These are phyloP conservation scores for Xylariaceae sp. DNA, from an alignment of 2,329 filamentous ascomycete species.

Conservation along the genomic window DNA sequence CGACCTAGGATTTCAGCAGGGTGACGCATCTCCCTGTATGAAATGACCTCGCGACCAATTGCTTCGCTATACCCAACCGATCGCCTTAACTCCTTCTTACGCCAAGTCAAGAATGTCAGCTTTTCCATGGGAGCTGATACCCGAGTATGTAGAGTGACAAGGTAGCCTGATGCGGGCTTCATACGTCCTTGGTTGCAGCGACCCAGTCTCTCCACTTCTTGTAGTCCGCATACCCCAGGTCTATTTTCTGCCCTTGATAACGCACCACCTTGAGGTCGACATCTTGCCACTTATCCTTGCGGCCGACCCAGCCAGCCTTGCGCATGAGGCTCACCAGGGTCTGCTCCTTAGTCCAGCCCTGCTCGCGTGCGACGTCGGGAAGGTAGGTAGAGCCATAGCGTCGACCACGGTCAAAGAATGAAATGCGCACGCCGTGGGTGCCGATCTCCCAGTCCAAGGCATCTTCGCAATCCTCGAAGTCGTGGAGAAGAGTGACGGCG, in stretches of 20 bases:
- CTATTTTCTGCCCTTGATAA: slow-evolving; percentile 83
- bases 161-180: slow-evolving; percentile 8
- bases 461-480: slow-evolving; percentile 74
- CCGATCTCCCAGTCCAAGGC: slow-evolving; percentile 85
- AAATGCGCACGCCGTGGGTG: slow-evolving; percentile 81
- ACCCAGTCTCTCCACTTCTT: slow-evolving; percentile 78
- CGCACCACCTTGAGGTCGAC: slow-evolving; percentile 76
- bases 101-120: background rate
- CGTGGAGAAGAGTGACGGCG: slow-evolving; percentile 76
- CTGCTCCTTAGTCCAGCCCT: slow-evolving; percentile 94
- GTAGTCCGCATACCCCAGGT: slow-evolving; percentile 69
- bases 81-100: slow-evolving; percentile 10
- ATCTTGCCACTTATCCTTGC: slow-evolving; percentile 74
- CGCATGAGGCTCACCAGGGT: slow-evolving; percentile 85
- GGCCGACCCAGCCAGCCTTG: slow-evolving; percentile 90
- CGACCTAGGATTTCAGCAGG: slow-evolving; percentile 2
- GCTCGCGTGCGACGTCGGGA: slow-evolving; percentile 86
- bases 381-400: slow-evolving; percentile 86
- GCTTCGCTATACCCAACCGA: slow-evolving; percentile 4
- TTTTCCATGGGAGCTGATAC: slow-evolving; percentile 5
- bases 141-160: background rate
- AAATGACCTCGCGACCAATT: slow-evolving; percentile 1
- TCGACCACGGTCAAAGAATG: slow-evolving; percentile 70
- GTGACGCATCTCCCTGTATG: slow-evolving; percentile 24
- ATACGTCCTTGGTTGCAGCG: slow-evolving; percentile 31